Base-by-base conservation (phyloP, 345 rosid genomes). In the Aquilaria yunnanensis region DNA sequence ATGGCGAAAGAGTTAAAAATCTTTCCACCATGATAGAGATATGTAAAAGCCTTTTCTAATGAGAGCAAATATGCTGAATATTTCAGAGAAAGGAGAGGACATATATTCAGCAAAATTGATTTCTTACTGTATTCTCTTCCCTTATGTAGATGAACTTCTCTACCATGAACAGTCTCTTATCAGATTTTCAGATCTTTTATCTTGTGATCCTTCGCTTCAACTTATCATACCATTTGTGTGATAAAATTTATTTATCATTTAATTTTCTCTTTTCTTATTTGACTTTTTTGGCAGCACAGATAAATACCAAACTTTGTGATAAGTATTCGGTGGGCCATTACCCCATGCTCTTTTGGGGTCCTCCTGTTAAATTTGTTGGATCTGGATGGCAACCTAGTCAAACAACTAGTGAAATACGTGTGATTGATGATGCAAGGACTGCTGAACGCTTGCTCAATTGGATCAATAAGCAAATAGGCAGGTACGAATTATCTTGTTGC, bases 321-420 rank as follows among this genome's bases (percentile, higher is more conserved):
- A 82, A 75, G 65, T 95, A 82, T 79, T 89, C 96, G 57, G 92
- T 95, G 41, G 55, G 80, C 68, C 94, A 80, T 65, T 91, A 85
- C 78, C 97, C 99, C 41, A 85, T 95, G 96, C 91, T 95, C 70
- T 80, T 91, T 57, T 95, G 99, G 97, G 90, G 78, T 8, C 73
- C 79, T 46, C 82, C 99, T 29, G 72, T 78, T 51, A 87, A 81
- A 74, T 89, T 95, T 53, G 77, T 77, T 43, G 75, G 76, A 60
- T 82, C 78, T 49, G 58, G 87, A 43, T 85, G 90, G 92, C 73
- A 77, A 32, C 83, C 97, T 54, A 81, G 77, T 59, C 72, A 87
- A 56, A 85, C 76, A 50, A 83, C 89, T 63, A 82, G 69, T 66
- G 86, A 88, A 70, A 72, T 88, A 57, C 66, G 1, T 10, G 53